Percentiles rank a stretch among this genome's conserved stretches.
phyloP scores from a whole-genome alignment of 495 filamentous ascomycete genomes.

The Schizothecium vesticola region DNA sequence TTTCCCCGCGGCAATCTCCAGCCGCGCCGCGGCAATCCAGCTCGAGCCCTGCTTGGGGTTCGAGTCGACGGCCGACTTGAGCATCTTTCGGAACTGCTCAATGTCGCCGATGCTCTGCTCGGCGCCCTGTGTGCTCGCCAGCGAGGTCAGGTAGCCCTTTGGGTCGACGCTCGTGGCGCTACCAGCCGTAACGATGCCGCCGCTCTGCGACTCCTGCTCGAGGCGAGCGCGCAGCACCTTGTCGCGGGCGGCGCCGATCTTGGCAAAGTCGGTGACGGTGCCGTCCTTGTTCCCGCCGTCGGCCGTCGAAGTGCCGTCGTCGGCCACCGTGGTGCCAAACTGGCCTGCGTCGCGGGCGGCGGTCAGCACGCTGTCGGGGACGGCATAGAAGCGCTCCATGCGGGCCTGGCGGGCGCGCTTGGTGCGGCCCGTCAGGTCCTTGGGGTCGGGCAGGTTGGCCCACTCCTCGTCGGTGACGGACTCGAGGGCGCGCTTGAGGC shows the following conservation, averaged over 20 bases:
- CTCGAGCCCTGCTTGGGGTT: slow-evolving; percentile 94
- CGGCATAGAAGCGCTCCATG: slow-evolving; percentile 86
- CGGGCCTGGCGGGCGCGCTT: slow-evolving; percentile 75
- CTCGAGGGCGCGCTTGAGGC: slow-evolving; percentile 83
- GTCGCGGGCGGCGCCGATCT: slow-evolving; percentile 91
- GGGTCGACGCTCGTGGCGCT: slow-evolving; percentile 91
- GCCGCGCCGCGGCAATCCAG: slow-evolving; percentile 88
- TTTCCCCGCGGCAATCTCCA: slow-evolving; percentile 90
- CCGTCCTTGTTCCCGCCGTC: slow-evolving; percentile 58
- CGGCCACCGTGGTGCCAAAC: slow-evolving; percentile 77
- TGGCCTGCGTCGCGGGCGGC: slow-evolving; percentile 73
- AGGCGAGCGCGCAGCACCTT: slow-evolving; percentile 88
- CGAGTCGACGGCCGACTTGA: slow-evolving; percentile 92
- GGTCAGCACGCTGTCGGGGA: slow-evolving; percentile 93
- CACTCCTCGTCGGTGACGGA: slow-evolving; percentile 93
- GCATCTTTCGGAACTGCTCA: slow-evolving; percentile 85
- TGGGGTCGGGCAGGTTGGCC: slow-evolving; percentile 91
- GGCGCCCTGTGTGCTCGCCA: slow-evolving; percentile 71
- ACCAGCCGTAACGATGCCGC: slow-evolving; percentile 65
- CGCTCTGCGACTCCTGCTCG: slow-evolving; percentile 75
- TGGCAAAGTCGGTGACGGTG: slow-evolving; percentile 95
- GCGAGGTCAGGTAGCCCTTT: slow-evolving; percentile 88
- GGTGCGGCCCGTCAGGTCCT: slow-evolving; percentile 92
- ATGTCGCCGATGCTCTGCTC: slow-evolving; percentile 91
- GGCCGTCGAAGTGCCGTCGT: slow-evolving; percentile 56